Percentiles rank a stretch among this genome's conserved stretches.
phyloP scores from a whole-genome alignment of 2,329 filamentous ascomycete species.

The Penicillium vulpinum region DNA sequence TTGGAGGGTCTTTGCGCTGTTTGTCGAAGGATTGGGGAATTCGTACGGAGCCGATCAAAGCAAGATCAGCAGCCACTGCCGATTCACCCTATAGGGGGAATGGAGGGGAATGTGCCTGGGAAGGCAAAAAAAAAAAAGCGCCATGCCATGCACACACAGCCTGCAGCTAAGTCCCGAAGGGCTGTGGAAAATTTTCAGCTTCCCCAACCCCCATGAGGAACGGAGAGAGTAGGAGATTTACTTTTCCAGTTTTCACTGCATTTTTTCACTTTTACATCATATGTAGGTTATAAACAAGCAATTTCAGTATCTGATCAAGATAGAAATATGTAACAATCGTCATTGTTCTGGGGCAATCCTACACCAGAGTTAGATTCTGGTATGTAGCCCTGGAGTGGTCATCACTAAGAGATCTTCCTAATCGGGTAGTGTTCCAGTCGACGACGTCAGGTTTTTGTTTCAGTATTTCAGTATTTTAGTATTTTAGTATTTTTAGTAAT shows the following conservation, averaged over 20 bases:
- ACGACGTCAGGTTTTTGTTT: slow-evolving; percentile 26
- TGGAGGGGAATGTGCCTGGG: slow-evolving; percentile 18
- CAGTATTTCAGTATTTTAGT: slow-evolving; percentile 13
- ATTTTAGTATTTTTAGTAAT: too few species aligned
- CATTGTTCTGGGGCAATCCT: not conserved
- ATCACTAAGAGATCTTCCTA: slow-evolving; percentile 1
- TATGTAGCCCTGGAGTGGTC: not conserved
- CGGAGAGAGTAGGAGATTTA: not conserved
- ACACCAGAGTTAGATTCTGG: not conserved
- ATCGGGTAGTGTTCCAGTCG: slow-evolving; percentile 10
- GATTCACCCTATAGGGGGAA: slow-evolving; percentile 14
- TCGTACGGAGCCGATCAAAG: slow-evolving; percentile 15
- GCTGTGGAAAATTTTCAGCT: slow-evolving; percentile 1
- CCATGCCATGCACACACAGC: slow-evolving; percentile 14
- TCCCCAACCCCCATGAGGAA: not conserved
- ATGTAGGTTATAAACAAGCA: too few species aligned
- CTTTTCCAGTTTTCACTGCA: not conserved
- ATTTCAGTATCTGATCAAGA: too few species aligned
- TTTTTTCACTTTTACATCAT: too few species aligned
- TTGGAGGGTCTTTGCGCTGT: slow-evolving; percentile 1
- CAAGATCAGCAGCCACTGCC: slow-evolving; percentile 25
- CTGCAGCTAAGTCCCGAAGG: slow-evolving; percentile 10
- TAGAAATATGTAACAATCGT: slow-evolving; percentile 1
- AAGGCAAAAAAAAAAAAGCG: too few species aligned
- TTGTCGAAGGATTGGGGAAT: slow-evolving; percentile 17